Evolutionary conservation across 371 early-diverging fungal genomes (phyloP), one percentile per base, ranked within the genome.

Genomic region (Nematocida sp.): DNA sequence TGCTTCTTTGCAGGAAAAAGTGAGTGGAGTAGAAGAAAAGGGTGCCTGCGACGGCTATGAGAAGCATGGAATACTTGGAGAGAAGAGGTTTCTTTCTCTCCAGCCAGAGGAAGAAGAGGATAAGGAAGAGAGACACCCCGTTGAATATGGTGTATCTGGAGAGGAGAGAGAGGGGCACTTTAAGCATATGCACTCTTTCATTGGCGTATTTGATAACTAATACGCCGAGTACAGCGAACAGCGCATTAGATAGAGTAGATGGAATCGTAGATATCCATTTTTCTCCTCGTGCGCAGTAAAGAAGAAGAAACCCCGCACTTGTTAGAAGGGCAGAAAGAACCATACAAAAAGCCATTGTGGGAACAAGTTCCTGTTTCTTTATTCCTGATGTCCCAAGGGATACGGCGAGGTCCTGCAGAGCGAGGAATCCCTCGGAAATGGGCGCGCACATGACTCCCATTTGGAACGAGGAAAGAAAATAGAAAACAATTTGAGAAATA

Each of bases 361-460:
- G n/a, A 32, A 55, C 42, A 3, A 56, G 28, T 33, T 42, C 36
- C 4, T 2, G 16, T 30, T 18, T 18, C 28, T 1, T 39, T 7
- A 5, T 42, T 20, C 2, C n/a, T 23, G 1, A 2, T 36, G 1
- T n/a, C n/a, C 35, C 56, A 18, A 67, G 55, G 5, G 39, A 25
- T 13, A 1, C 42, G 45, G 42, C 33, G 32, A 67, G n/a, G 7
- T 1, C 56, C 56, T 53, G 50, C 20, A 56, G 25, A 26, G 20
- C 5, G 16, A 7, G 2, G 35, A 67, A 67, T 2, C 56, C 36
- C 67, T 67, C 67, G n/a, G 56, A 55, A 2, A 67, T 67, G 2
- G 67, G 67, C n/a, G 67, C 55, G 18, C 56, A 67, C 23, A 67
- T 39, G 13, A 67, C 56, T 9, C 67, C 67, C 26, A 32, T 5